Evolutionary conservation across 148 eudicot genomes (phyloP).

Genomic region (Heliamphora exappendiculata): DNA sequence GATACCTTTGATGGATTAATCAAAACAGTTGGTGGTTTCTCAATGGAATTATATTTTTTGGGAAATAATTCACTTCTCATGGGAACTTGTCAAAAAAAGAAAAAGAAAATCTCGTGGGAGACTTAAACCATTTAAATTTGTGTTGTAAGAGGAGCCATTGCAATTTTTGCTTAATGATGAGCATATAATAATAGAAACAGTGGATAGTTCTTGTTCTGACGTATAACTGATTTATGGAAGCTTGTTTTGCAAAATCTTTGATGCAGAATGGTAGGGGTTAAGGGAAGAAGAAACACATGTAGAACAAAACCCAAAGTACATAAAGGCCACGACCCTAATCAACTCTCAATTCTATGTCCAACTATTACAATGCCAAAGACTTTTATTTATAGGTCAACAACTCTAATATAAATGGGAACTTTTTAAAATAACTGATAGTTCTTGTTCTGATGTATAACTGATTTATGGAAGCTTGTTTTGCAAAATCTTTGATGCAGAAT

Average conservation of each 20-base stretch:
- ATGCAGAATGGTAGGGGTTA: no score
- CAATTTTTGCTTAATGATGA: background rate
- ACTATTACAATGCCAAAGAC: no score
- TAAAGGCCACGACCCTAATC: no score
- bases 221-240: background rate
- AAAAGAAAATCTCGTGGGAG: no score
- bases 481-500: background rate
- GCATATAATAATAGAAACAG: background rate
- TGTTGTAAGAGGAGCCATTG: background rate
- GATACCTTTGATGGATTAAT: background rate
- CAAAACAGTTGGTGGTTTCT: background rate
- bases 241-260: background rate
- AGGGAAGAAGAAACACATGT: no score
- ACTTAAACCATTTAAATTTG: background rate
- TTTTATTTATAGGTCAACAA: no score
- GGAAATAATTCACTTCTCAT: background rate
- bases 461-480: background rate
- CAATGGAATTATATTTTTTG: background rate
- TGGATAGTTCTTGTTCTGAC: background rate
- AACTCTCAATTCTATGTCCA: no score
- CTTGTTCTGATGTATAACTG: background rate
- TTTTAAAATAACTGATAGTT: no score
- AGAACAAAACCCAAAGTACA: no score
- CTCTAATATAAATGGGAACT: no score
- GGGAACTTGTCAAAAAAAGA: no score